These are phyloP conservation scores for Passalora sequoiae DNA, from an alignment of 2,329 filamentous ascomycete genomes.

Conservation along the genomic window DNA sequence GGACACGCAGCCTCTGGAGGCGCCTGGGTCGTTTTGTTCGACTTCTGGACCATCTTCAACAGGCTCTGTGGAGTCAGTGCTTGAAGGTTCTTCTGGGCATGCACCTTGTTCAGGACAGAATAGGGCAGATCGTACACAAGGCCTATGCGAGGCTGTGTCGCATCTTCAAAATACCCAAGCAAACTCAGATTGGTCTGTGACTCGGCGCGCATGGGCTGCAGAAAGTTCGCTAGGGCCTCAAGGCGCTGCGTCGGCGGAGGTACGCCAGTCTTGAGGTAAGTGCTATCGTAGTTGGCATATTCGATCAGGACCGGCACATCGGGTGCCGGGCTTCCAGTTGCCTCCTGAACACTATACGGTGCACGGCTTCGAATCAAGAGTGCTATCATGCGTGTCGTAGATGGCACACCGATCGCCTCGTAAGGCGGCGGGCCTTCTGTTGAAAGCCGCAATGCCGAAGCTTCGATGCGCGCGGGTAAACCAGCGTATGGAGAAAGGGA, in stretches of 20 bases:
- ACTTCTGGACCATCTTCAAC: constrained; percentile 44
- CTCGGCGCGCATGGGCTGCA: constrained; percentile 32
- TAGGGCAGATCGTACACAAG: constrained; percentile 70
- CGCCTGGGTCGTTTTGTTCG: constrained; percentile 40
- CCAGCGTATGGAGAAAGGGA: constrained; percentile 32
- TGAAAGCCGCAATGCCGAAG: constrained; percentile 40
- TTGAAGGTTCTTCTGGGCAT: constrained; percentile 38
- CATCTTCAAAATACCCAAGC: constrained; percentile 68
- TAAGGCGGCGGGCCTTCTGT: constrained; percentile 48
- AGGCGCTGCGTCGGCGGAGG: constrained; percentile 43
- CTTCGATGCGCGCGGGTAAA: constrained; percentile 42
- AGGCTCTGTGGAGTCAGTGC: constrained; percentile 39
- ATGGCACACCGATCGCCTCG: constrained; percentile 42
- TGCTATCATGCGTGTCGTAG: constrained; percentile 43
- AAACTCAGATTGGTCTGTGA: constrained; percentile 50
- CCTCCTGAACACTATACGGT: constrained; percentile 28
- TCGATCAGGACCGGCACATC: constrained; percentile 61
- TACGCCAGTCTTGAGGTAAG: constrained; percentile 45
- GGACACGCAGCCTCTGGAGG: constrained; percentile 48
- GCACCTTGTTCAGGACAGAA: constrained; percentile 37
- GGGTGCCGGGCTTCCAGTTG: constrained; percentile 33
- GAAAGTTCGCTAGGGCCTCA: constrained; percentile 35
- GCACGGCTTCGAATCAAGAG: constrained; percentile 31
- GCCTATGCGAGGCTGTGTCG: constrained; percentile 62
- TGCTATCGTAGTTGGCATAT: constrained; percentile 53